A percentile compares a stretch with the other conserved stretches of the same genome.
These are phyloP conservation scores for Digitaria exilis DNA, from an alignment of 202 grass and related monocot species.

Conservation along the genomic window DNA sequence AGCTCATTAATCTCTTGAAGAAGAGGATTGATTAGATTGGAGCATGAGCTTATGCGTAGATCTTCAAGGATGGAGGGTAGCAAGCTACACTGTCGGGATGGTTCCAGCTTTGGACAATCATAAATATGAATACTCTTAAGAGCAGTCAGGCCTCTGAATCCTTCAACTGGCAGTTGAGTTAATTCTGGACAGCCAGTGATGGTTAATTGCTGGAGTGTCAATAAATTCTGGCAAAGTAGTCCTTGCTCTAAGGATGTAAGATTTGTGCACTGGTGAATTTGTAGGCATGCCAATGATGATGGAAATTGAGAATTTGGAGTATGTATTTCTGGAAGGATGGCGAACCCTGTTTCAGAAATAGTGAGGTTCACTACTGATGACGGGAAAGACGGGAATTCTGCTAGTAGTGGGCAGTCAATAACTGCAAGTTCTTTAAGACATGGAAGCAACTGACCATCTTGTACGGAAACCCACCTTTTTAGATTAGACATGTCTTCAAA, in stretches of 20 bases:
- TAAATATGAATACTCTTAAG: conserved; percentile 73
- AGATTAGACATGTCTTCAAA: conserved; percentile 64
- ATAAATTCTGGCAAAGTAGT: conserved; percentile 52
- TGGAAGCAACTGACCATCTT: conserved; percentile 48
- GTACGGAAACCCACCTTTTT: conserved; percentile 47
- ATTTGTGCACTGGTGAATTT: conserved; percentile 63
- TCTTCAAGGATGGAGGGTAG: conserved; percentile 61
- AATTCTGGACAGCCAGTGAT: conserved; percentile 58
- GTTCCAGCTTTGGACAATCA: conserved; percentile 53
- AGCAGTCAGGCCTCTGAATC: conserved; percentile 49
- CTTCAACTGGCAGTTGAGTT: conserved; percentile 44
- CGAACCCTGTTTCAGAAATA: conserved; percentile 59
- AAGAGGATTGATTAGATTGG: conserved; percentile 50
- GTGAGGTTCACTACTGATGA: conserved; percentile 54
- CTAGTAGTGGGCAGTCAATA: conserved; percentile 53
- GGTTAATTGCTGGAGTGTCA: conserved; percentile 46
- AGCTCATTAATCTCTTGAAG: conserved; percentile 50
- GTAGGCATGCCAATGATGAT: conserved; percentile 52
- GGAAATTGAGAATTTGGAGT: conserved; percentile 32
- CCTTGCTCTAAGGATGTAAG: conserved; percentile 65
- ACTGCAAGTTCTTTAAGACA: conserved; percentile 63
- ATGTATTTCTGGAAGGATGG: conserved; percentile 56
- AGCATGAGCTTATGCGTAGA: conserved; percentile 57
- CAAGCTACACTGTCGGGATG: conserved; percentile 37
- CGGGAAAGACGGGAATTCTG: conserved; percentile 56